A percentile compares a stretch with the other conserved stretches of the same genome.
phyloP scores from a whole-genome alignment of 257 asterid genomes.

The Solanum sejunctum region DNA sequence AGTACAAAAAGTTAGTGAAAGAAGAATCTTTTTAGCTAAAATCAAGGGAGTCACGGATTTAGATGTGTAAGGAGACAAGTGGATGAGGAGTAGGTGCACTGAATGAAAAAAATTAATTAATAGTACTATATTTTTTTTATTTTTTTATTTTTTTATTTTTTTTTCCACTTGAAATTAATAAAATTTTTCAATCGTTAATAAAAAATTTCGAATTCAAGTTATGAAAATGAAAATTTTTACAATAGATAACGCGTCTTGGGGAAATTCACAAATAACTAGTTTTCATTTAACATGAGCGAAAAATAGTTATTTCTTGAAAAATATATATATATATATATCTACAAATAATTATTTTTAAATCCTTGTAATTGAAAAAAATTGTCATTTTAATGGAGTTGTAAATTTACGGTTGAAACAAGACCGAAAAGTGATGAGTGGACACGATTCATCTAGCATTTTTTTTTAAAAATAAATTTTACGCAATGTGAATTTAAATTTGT shows the following conservation, averaged over 20 bases:
- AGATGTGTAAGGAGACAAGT: constrained; percentile 11
- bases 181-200: not conserved
- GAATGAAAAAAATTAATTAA: not conserved
- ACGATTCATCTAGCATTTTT: not conserved
- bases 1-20: not conserved
- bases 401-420: too few species aligned
- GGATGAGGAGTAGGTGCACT: not conserved
- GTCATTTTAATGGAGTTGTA: not conserved
- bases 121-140: not conserved
- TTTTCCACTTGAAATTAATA: not conserved
- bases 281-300: not conserved
- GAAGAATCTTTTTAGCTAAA: not conserved
- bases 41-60: constrained; percentile 13
- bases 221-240: not conserved
- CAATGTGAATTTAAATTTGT: not conserved
- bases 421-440: too few species aligned
- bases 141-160: too few species aligned
- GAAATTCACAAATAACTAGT: not conserved
- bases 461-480: accelerated
- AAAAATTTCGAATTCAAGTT: not conserved
- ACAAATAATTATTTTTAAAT: not conserved
- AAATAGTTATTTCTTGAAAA: too few species aligned
- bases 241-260: not conserved
- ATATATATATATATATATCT: too few species aligned
- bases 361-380: not conserved